phyloP scores from a whole-genome alignment of 2,329 filamentous ascomycete species.

The Fusarium brevicatenulatum region DNA sequence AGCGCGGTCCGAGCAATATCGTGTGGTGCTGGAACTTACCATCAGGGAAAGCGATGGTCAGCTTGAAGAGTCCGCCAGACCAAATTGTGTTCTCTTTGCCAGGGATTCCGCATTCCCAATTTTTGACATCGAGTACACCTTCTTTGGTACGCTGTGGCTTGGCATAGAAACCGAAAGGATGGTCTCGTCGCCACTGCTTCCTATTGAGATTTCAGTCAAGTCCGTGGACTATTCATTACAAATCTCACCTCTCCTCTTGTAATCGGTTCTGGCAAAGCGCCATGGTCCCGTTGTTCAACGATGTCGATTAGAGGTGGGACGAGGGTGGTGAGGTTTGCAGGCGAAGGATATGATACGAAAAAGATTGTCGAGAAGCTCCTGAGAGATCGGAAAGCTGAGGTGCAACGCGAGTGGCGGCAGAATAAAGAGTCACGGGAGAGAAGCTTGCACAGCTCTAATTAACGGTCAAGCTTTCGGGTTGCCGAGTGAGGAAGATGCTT shows the following conservation, averaged over 20 bases:
- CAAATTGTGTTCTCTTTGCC: constrained; percentile 97
- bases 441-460: neutral
- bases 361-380: constrained; percentile 9
- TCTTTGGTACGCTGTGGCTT: constrained; percentile 82
- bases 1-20: constrained; percentile 15
- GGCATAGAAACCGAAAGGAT: constrained; percentile 97
- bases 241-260: constrained; percentile 82
- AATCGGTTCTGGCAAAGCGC: constrained; percentile 89
- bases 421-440: neutral
- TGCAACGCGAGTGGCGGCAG: constrained; percentile 2
- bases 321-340: constrained; percentile 7
- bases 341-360: constrained; percentile 12
- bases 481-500: neutral
- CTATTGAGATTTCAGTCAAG: constrained; percentile 57
- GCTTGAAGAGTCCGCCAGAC: constrained; percentile 97
- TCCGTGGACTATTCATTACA: neutral
- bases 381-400: constrained; percentile 9
- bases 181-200: constrained; percentile 96
- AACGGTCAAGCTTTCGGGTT: neutral
- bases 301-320: constrained; percentile 1
- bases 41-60: constrained; percentile 92
- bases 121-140: constrained; percentile 89
- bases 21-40: constrained; percentile 64
- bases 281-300: constrained; percentile 62
- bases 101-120: constrained; percentile 96